Conservation (phyloP, 1,284 basidiomycete species). For the Leccinum griseonigrum region DNA sequence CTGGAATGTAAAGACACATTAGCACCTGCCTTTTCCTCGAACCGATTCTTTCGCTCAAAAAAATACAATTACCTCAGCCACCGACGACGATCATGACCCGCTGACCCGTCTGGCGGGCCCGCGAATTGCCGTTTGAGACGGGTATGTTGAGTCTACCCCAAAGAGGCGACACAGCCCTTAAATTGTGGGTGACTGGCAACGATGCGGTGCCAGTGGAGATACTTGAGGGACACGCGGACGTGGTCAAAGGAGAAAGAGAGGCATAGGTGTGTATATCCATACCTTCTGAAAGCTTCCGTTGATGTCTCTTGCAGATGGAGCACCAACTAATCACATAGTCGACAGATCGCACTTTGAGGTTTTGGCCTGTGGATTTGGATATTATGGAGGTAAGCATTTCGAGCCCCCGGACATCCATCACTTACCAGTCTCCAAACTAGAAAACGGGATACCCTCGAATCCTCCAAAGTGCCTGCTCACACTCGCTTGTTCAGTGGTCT, state of each 20-base stretch:
- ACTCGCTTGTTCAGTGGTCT: slow-evolving; percentile 24
- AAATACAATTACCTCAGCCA: slow-evolving; percentile 37
- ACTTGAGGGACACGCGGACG: slow-evolving; percentile 89
- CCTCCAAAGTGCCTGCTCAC: slow-evolving; percentile 15
- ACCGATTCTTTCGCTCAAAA: slow-evolving; percentile 15
- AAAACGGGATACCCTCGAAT: slow-evolving; percentile 41
- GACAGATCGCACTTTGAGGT: slow-evolving; percentile 88
- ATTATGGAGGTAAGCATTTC: slow-evolving; percentile 54
- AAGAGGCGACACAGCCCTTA: slow-evolving; percentile 79
- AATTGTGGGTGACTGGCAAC: slow-evolving; percentile 73
- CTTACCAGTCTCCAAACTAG: slow-evolving; percentile 26
- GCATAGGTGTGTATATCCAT: slow-evolving; percentile 40
- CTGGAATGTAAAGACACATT: slow-evolving; percentile 56
- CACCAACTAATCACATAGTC: slow-evolving; percentile 97
- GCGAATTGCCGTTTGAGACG: slow-evolving; percentile 89
- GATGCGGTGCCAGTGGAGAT: slow-evolving; percentile 59
- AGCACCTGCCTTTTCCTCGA: slow-evolving; percentile 15
- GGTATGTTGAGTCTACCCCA: slow-evolving; percentile 92
- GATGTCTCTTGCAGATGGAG: slow-evolving; percentile 44
- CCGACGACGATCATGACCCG: slow-evolving; percentile 65
- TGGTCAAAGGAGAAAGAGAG: slow-evolving; percentile 88
- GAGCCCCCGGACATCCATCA: neutral
- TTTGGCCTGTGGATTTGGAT: slow-evolving; percentile 85
- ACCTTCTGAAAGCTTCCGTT: neutral
- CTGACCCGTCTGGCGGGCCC: slow-evolving; percentile 94